Base-by-base conservation (phyloP, 1,284 basidiomycete species). In the Lentinula novae-zelandiae region DNA sequence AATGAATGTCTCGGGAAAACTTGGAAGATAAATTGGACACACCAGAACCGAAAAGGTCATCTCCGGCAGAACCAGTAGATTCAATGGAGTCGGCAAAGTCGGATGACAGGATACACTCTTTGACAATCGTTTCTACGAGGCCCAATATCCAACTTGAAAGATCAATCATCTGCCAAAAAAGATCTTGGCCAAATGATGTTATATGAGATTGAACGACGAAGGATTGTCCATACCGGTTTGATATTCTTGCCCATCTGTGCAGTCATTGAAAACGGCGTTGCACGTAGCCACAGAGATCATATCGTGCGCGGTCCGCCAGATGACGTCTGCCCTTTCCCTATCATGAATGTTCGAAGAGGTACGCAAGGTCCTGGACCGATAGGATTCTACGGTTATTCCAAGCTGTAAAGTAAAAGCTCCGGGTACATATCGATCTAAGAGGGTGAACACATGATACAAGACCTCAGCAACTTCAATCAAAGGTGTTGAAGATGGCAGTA, bases 151-250 rank as follows among this genome's bases (percentile, higher is more conserved):
- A 92, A 15, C 72, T 73, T 1, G 79, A 81, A 49, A 90, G 67
- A 13, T 79, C 80, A 49, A 85, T 79, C 5, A 92, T 76, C 63
- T 87, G 83, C 89, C 89, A 91, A 33, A 85, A 77, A 39, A 84
- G 82, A 59, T 84, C 89, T 91, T 60, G 12, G 48, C 46, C 38
- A 51, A 46, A 66, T 20, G 15, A 15, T 17, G 46, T 60, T 48
- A 62, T 1, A 20, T n/a, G 17, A 42, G 34, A 9, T 42, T 5
- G 20, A 27, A 20, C 50, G 27, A 13, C 56, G 51, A 20, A 22
- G 34, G n/a, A 15, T 12, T 57, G n/a, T 33, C 31, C 51, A 31
- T 53, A 62, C 53, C 61, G 68, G 58, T 69, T 85, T 87, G 86
- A 66, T 87, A 89, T n/a, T 70, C 75, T 55, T 81, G 78, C 5